Conservation (phyloP, 1,139 yeast genomes). For the Pichia sp. region DNA sequence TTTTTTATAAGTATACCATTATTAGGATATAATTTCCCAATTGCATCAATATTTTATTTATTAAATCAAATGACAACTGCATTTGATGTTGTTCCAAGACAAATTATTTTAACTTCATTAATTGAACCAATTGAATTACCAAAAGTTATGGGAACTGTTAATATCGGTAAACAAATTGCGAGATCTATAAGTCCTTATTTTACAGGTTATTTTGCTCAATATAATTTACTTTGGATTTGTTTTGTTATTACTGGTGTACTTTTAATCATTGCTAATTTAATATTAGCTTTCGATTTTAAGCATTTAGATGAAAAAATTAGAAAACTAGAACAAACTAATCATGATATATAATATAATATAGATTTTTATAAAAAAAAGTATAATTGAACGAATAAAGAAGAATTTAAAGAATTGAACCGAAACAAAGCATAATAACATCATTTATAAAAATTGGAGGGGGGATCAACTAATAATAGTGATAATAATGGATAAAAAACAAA, state of each 20-base stretch:
- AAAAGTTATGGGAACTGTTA: conserved; percentile 76
- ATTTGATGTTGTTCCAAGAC: conserved; percentile 92
- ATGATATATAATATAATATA: conserved; percentile 3
- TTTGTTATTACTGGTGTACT: conserved; percentile 60
- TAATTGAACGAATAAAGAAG: neutral
- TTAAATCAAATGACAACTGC: conserved; percentile 53
- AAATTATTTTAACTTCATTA: conserved; percentile 64
- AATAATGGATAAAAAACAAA: neutral
- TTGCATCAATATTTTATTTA: conserved; percentile 35
- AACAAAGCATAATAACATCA: no score
- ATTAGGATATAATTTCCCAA: conserved; percentile 27
- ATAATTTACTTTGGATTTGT: conserved; percentile 45
- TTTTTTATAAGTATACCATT: conserved; percentile 53
- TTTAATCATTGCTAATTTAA: conserved; percentile 38
- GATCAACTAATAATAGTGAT: no score
- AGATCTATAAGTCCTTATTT: conserved; percentile 74
- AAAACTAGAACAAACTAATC: conserved; percentile 27
- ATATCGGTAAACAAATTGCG: conserved; percentile 79
- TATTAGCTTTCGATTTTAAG: conserved; percentile 38
- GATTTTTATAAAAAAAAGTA: neutral
- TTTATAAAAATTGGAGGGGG: no score
- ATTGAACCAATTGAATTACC: conserved; percentile 58
- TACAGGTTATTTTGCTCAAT: conserved; percentile 66
- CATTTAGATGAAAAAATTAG: conserved; percentile 36
- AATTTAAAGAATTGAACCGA: neutral